Conservation (phyloP, 2,329 filamentous ascomycete genomes). For the Ciborinia camelliae region DNA sequence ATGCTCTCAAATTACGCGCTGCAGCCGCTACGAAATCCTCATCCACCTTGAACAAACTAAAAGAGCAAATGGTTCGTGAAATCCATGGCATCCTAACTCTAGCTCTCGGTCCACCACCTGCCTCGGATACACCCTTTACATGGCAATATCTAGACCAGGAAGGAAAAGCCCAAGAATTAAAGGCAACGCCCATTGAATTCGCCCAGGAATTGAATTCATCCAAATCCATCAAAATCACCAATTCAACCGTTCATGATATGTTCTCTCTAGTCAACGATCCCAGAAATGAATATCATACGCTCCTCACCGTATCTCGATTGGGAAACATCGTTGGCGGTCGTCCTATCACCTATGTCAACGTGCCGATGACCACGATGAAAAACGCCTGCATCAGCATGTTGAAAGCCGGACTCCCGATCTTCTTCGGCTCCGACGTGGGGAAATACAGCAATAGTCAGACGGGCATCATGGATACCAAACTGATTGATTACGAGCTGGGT, state of each 20-base stretch:
- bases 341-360: slow-evolving; percentile 78
- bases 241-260: slow-evolving; percentile 61
- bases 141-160: slow-evolving; percentile 77
- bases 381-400: slow-evolving; percentile 73
- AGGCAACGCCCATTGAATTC: slow-evolving; percentile 66
- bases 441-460: slow-evolving; percentile 66
- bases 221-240: slow-evolving; percentile 55
- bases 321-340: slow-evolving; percentile 79
- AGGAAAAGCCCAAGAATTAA: slow-evolving; percentile 60
- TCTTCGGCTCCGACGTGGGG: slow-evolving; percentile 86
- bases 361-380: slow-evolving; percentile 71
- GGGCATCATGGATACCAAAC: slow-evolving; percentile 76
- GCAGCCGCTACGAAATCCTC: slow-evolving; percentile 42
- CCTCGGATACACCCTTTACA: slow-evolving; percentile 63
- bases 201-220: slow-evolving; percentile 62
- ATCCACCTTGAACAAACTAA: slow-evolving; percentile 42
- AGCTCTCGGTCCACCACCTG: slow-evolving; percentile 75
- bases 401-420: slow-evolving; percentile 72
- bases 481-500: slow-evolving; percentile 79
- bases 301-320: slow-evolving; percentile 73
- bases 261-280: slow-evolving; percentile 86
- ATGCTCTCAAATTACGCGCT: slow-evolving; percentile 67
- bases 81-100: slow-evolving; percentile 79
- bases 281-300: slow-evolving; percentile 67
- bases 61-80: slow-evolving; percentile 74